These are phyloP conservation scores for Pontederia crassipes DNA, from an alignment of 176 grass and related monocot species.

Conservation along the genomic window DNA sequence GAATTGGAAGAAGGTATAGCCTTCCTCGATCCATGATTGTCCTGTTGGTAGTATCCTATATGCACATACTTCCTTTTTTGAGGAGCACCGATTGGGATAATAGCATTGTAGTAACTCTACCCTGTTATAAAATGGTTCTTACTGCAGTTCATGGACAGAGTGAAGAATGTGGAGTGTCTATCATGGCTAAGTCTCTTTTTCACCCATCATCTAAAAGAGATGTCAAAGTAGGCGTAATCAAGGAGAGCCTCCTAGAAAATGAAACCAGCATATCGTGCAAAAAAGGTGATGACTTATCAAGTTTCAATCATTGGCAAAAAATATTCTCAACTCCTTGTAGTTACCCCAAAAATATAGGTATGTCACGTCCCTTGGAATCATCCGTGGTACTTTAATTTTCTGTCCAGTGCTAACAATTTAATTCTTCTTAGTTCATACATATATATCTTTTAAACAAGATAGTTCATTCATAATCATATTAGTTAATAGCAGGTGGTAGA, in stretches of 20 bases:
- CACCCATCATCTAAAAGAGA: constrained; percentile 24
- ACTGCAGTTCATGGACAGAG: constrained; percentile 44
- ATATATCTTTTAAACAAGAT: too few relatives aligned
- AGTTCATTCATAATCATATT: too few relatives aligned
- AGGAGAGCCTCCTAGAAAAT: constrained; percentile 21
- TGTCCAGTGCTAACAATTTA: too few relatives aligned
- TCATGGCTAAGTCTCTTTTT: constrained; percentile 68
- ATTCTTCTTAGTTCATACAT: too few relatives aligned
- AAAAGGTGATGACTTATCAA: constrained; percentile 14
- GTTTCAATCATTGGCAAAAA: constrained; percentile 34
- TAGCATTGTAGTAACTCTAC: neutral
- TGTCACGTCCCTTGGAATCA: neutral
- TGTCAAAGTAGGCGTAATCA: constrained; percentile 21
- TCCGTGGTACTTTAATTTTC: too few relatives aligned
- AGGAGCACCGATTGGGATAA: too few relatives aligned
- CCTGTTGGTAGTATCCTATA: neutral
- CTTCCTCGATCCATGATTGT: neutral
- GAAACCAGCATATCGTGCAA: neutral
- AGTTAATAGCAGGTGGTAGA: too few relatives aligned
- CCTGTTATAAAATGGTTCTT: neutral
- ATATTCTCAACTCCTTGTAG: constrained; percentile 28
- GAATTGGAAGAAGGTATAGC: constrained; percentile 25
- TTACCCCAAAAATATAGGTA: constrained; percentile 47
- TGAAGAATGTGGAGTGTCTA: constrained; percentile 37
- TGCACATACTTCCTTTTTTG: constrained; percentile 1